Conservation (phyloP, 2,329 filamentous ascomycete species). For the Ophiocordyceps sinensis region DNA sequence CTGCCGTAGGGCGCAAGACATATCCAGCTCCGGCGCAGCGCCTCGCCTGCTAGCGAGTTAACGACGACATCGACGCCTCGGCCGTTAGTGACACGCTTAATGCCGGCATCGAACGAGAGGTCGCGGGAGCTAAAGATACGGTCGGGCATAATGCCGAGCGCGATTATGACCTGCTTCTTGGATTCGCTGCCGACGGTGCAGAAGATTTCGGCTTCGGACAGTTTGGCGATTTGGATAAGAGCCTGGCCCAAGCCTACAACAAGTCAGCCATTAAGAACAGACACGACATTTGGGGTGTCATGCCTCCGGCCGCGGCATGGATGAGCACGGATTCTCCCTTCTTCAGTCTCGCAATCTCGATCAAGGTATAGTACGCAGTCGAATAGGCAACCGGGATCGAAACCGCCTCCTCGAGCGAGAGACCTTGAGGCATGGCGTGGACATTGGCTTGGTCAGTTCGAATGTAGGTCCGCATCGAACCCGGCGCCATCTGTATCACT, state of each 20-base stretch:
- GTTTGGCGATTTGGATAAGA: neutral
- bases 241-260: slow-evolving; percentile 1
- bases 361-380: neutral
- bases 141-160: neutral
- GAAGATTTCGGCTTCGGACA: neutral
- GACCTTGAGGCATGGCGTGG: neutral
- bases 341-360: neutral
- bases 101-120: neutral
- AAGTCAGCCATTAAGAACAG: neutral
- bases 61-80: slow-evolving; percentile 1
- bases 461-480: neutral
- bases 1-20: neutral
- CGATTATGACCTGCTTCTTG: neutral
- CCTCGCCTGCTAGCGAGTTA: slow-evolving; percentile 1
- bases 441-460: neutral
- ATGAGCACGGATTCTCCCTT: slow-evolving; percentile 1
- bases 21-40: neutral
- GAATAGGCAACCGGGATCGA: neutral
- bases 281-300: neutral
- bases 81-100: neutral
- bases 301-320: slow-evolving; percentile 1
- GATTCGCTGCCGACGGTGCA: neutral
- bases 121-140: slow-evolving; percentile 1
- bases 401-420: neutral
- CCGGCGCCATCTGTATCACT: neutral